phyloP scores from a whole-genome alignment of 805 yeast species.

The Suhomyces emberorum region DNA sequence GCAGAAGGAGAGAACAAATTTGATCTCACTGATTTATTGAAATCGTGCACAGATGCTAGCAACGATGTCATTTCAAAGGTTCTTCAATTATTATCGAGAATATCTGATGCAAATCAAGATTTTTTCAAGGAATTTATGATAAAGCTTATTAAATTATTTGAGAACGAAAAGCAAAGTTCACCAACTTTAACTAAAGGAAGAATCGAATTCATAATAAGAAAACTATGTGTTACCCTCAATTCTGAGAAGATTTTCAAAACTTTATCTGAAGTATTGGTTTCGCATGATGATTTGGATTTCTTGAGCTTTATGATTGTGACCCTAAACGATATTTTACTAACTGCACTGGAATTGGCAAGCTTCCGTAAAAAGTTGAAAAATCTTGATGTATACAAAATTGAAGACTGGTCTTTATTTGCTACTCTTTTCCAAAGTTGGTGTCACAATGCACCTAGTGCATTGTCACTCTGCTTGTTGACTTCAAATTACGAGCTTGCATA shows the following conservation, averaged over 20 bases:
- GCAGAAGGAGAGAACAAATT: conserved; percentile 32
- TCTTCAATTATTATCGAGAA: conserved; percentile 66
- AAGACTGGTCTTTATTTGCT: conserved; percentile 69
- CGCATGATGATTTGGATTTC: conserved; percentile 55
- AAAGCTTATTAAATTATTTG: conserved; percentile 66
- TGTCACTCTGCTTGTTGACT: conserved; percentile 80
- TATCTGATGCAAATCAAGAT: conserved; percentile 70
- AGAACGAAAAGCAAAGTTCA: conserved; percentile 28
- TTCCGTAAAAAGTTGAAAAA: conserved; percentile 63
- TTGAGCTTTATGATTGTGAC: conserved; percentile 81
- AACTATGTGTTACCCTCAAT: conserved; percentile 74
- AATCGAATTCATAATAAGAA: conserved; percentile 75
- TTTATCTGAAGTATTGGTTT: conserved; percentile 68
- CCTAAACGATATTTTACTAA: conserved; percentile 77
- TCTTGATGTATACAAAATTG: conserved; percentile 49
- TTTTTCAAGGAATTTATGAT: conserved; percentile 74
- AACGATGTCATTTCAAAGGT: conserved; percentile 76
- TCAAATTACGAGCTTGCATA: conserved; percentile 88
- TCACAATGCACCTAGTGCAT: conserved; percentile 81
- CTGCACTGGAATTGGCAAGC: conserved; percentile 74
- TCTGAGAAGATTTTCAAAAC: conserved; percentile 82
- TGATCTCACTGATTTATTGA: conserved; percentile 73
- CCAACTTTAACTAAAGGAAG: conserved; percentile 57
- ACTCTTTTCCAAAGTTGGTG: conserved; percentile 88
- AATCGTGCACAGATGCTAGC: conserved; percentile 65